Percentiles rank a stretch among this genome's conserved stretches.
Conservation (phyloP, 2,329 filamentous ascomycete species). For the Neurospora sp. region DNA sequence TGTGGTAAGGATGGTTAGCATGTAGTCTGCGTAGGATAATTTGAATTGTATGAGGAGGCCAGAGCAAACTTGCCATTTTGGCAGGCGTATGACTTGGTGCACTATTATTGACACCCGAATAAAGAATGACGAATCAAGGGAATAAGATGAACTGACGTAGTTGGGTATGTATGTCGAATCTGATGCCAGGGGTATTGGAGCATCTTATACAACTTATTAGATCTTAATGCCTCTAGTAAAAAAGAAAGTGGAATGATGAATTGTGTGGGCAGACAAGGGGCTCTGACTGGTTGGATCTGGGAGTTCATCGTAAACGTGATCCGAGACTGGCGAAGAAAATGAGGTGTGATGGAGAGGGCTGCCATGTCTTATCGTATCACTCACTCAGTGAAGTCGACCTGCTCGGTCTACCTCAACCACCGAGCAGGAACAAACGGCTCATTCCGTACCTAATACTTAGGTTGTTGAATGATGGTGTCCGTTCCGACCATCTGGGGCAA, state of each 20-base stretch:
- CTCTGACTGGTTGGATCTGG: neutral
- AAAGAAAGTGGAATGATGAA: neutral
- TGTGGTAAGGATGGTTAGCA: neutral
- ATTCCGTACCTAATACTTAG: neutral
- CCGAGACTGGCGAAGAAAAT: neutral
- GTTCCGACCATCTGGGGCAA: neutral
- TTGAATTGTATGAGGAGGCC: neutral
- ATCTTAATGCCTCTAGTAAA: neutral
- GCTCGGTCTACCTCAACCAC: neutral
- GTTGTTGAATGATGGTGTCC: neutral
- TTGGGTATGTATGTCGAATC: neutral
- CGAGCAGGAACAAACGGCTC: neutral
- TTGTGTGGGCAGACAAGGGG: neutral
- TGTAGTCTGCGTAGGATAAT: neutral
- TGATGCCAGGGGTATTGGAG: neutral
- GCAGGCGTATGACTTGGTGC: no score
- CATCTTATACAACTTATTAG: neutral
- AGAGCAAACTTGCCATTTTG: neutral
- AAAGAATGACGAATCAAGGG: neutral
- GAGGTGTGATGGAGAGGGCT: neutral
- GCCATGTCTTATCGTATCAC: neutral
- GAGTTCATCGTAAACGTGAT: neutral
- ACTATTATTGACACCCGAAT: neutral
- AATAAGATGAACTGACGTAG: neutral
- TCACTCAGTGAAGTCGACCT: neutral